phyloP scores from a whole-genome alignment of 2,329 filamentous ascomycete species.

The Neobulgaria alba region DNA sequence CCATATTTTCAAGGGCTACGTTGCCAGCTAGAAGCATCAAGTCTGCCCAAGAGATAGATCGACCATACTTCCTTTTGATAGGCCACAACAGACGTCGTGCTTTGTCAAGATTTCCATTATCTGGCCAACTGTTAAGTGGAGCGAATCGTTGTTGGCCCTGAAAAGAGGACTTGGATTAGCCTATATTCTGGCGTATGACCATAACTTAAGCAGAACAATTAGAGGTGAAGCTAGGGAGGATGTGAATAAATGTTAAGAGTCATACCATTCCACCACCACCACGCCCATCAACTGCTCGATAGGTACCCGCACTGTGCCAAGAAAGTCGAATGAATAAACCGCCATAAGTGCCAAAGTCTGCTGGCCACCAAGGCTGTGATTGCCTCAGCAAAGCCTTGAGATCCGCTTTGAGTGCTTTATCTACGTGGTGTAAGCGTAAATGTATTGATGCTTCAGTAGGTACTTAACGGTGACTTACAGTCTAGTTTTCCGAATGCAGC shows the following conservation, averaged over 20 bases:
- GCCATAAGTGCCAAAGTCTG: constrained; percentile 54
- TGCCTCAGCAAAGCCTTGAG: constrained; percentile 47
- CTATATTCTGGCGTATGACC: too few relatives aligned
- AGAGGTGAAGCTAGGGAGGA: too few relatives aligned
- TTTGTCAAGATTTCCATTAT: constrained; percentile 53
- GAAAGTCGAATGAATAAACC: constrained; percentile 52
- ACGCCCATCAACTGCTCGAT: constrained; percentile 49
- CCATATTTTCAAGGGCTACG: constrained; percentile 52
- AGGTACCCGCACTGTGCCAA: constrained; percentile 54
- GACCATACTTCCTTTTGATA: constrained; percentile 56
- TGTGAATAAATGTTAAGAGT: background rate
- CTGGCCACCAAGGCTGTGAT: constrained; percentile 54
- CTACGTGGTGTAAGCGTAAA: constrained; percentile 13
- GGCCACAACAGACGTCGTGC: constrained; percentile 52
- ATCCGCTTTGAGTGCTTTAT: constrained; percentile 45
- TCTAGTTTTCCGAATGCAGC: constrained; percentile 50
- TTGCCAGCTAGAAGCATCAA: constrained; percentile 49
- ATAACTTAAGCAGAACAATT: too few relatives aligned
- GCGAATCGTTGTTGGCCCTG: constrained; percentile 51
- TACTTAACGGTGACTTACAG: constrained; percentile 37
- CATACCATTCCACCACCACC: constrained; percentile 43
- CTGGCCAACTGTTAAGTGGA: constrained; percentile 54
- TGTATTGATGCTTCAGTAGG: too few relatives aligned
- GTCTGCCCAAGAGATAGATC: constrained; percentile 55
- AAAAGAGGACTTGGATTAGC: too few relatives aligned